Base-by-base conservation (phyloP, 495 filamentous ascomycete species). In the Penicillium chermesinum region DNA sequence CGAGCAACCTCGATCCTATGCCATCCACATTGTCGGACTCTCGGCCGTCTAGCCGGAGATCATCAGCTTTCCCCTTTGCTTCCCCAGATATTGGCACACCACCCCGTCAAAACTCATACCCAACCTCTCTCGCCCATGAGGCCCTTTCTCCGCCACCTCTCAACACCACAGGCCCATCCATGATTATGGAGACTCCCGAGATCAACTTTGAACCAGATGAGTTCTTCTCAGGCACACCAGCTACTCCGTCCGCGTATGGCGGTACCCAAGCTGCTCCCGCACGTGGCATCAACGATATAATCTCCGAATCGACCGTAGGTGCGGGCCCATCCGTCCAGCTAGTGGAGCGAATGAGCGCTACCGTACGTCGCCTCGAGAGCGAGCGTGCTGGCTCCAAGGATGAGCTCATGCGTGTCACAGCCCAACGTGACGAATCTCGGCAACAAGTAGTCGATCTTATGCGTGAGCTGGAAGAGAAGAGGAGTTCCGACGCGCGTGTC, bases 301-400 rank as follows among this genome's bases (percentile, higher is more conserved):
- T 95, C 22, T 93, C 87, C 12, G 88, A 88, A 14, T 93, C 88
- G 2, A 95, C 93, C 6, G 82, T 86, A 15, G 90, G 82, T 5
- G 88, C 93, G 0, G 93, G 93, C 0, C 93, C 93, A 3, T 91
- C 87, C 2, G 91, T 99, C 2, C 93, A 97, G 64, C 78, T 99
- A 0, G 89, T 99, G 4, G 93, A 97, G 66, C 85, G 94, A 37
- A 96, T 99, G 91, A 89, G 84, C 52, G 87, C 91, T 30, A 86
- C 89, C 1, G 88, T 99, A 17, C 85, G 93, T 20, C 80, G 91
- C 3, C 73, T 98, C 0, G 94, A 97, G 61, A 88, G 84, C 50
- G 94, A 97, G 58, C 91, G 91, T 55, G 85, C 89, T 14, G 85
- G 83, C 3, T 80, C 79, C 17, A 85, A 85, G 59, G 93, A 97